phyloP scores from a whole-genome alignment of 1,139 yeast species.

The Nakaseomyces uthaithaninus region DNA sequence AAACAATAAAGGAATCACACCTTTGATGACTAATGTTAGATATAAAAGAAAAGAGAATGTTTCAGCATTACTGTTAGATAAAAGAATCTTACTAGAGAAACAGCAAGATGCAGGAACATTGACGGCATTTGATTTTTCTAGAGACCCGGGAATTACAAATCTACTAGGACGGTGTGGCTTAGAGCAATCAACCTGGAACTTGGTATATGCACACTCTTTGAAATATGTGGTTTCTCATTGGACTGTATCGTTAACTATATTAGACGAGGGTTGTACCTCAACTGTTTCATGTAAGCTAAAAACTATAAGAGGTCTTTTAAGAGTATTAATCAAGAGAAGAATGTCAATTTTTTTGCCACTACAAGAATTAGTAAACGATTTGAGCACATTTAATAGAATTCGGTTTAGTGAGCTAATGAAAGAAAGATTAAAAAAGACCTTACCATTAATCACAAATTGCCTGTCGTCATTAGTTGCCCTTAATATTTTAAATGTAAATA shows the following conservation, averaged over 20 bases:
- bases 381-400: conserved; percentile 4
- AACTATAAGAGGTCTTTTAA: conserved; percentile 12
- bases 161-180: conserved; percentile 16
- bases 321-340: conserved; percentile 8
- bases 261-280: not conserved
- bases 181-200: conserved; percentile 12
- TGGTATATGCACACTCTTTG: conserved; percentile 14
- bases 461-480: conserved; percentile 14
- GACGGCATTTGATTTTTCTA: conserved; percentile 46
- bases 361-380: conserved; percentile 11
- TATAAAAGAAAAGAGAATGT: conserved; percentile 61
- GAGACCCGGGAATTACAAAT: conserved; percentile 30
- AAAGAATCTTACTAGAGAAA: conserved; percentile 38
- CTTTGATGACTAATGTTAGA: conserved; percentile 63
- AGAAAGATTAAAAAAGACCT: conserved; percentile 13
- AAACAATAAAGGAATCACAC: conserved; percentile 56
- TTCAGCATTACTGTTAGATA: conserved; percentile 39
- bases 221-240: conserved; percentile 16
- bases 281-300: conserved; percentile 8
- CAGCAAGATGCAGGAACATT: conserved; percentile 33
- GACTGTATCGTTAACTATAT: conserved; percentile 4
- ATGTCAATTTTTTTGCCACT: conserved; percentile 11
- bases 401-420: conserved; percentile 12
- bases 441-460: conserved; percentile 16
- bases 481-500: conserved; percentile 8